These are phyloP conservation scores for Volvox africanus DNA, from an alignment of 139 green algal genomes.

Conservation along the genomic window DNA sequence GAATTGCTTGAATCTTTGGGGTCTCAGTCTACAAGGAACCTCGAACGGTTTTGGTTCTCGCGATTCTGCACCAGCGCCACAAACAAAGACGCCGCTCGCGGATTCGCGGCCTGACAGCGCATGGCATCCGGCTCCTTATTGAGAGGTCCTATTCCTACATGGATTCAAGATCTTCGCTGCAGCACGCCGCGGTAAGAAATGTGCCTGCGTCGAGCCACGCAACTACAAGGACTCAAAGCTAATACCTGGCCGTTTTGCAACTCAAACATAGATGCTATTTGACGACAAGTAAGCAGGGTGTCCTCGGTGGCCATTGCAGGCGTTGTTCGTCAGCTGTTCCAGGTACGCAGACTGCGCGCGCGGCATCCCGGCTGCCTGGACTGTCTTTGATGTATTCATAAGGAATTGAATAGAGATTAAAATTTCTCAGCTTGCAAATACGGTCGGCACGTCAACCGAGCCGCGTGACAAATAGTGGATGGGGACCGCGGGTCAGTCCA, in stretches of 20 bases:
- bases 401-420: no score
- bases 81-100: background rate
- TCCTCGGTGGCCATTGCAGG: background rate
- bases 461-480: background rate
- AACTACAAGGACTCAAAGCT: background rate
- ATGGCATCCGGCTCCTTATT: constrained; percentile 9
- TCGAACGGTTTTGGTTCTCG: background rate
- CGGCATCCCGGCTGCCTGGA: no score
- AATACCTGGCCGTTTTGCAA: background rate
- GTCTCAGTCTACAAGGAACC: background rate
- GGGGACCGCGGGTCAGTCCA: background rate
- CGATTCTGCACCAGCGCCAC: background rate
- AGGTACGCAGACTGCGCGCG: background rate
- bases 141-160: background rate
- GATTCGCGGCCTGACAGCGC: background rate
- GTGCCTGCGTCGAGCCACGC: background rate
- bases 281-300: background rate
- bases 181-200: constrained; percentile 1
- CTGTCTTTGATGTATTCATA: no score
- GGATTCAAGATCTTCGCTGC: background rate
- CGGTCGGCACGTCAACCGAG: no score
- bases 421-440: no score
- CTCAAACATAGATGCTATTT: background rate
- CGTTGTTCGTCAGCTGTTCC: constrained; percentile 5
- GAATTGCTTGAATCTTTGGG: background rate